A percentile compares a stretch with the other conserved stretches of the same genome.
These are phyloP conservation scores for Rosa lucieae DNA, from an alignment of 306 rosid genomes.

Conservation along the genomic window DNA sequence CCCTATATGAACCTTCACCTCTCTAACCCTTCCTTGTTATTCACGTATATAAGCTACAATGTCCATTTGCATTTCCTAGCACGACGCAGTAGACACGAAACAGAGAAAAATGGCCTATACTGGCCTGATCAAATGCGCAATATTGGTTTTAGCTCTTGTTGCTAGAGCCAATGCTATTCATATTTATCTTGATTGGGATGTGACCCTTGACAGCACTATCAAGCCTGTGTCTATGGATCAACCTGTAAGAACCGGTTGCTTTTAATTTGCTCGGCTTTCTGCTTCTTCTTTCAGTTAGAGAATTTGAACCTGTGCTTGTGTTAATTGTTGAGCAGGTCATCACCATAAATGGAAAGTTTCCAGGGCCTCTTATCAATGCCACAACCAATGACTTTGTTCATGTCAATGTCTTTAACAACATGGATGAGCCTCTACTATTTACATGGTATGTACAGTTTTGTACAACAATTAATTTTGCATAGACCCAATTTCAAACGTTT, in stretches of 20 bases:
- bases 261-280: background rate
- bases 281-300: background rate
- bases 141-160: slow-evolving; percentile 23
- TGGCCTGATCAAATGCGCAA: slow-evolving; percentile 9
- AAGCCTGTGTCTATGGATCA: slow-evolving; percentile 42
- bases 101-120: slow-evolving; percentile 27
- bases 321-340: slow-evolving; percentile 47
- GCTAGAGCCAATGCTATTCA: slow-evolving; percentile 34
- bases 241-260: slow-evolving; percentile 34
- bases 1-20: slow-evolving; percentile 26
- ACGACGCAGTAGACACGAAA: background rate
- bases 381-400: slow-evolving; percentile 63
- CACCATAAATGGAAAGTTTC: slow-evolving; percentile 76
- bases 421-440: slow-evolving; percentile 73
- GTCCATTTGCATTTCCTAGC: slow-evolving; percentile 3
- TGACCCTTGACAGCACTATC: slow-evolving; percentile 31
- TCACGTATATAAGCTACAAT: slow-evolving; percentile 1
- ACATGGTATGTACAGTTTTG: slow-evolving; percentile 47
- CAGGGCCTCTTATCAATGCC: slow-evolving; percentile 78
- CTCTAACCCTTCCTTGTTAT: slow-evolving; percentile 1
- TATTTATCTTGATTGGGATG: slow-evolving; percentile 49
- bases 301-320: background rate
- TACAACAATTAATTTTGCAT: background rate
- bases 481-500: background rate
- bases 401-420: slow-evolving; percentile 60